phyloP scores from a whole-genome alignment of 495 filamentous ascomycete genomes.

The Trichoderma asperelloides region DNA sequence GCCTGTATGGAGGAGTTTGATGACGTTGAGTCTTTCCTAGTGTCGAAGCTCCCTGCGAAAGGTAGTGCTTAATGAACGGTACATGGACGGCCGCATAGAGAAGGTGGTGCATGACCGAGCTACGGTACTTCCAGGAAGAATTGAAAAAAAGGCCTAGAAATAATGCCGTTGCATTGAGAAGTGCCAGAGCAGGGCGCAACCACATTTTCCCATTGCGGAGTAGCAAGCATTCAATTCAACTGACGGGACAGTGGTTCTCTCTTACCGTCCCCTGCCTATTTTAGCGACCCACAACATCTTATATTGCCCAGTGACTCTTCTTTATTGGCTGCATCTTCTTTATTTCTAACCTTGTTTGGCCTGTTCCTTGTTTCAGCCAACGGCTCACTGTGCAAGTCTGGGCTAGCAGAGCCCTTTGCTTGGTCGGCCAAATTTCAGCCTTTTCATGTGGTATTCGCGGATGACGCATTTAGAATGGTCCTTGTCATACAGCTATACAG shows the following conservation, averaged over 20 bases:
- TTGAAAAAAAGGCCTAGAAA: not conserved
- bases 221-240: not conserved
- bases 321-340: not conserved
- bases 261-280: not conserved
- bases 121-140: not conserved
- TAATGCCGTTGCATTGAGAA: not conserved
- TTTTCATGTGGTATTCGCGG: not conserved
- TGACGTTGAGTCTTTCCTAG: constrained; percentile 67
- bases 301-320: not conserved
- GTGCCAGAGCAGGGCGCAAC: not conserved
- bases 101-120: not conserved
- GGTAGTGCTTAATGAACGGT: constrained; percentile 12
- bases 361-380: not conserved
- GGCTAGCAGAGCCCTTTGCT: not conserved
- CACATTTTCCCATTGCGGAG: not conserved
- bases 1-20: constrained; percentile 69
- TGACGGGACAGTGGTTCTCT: not conserved
- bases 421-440: not conserved
- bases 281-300: not conserved
- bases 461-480: too few species aligned
- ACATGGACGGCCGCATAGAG: not conserved
- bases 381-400: not conserved
- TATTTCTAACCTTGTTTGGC: not conserved
- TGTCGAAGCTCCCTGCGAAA: constrained; percentile 45
- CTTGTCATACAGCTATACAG: too few species aligned